Base-by-base conservation (phyloP, 2,329 filamentous ascomycete genomes). In the Neurospora crassa region DNA sequence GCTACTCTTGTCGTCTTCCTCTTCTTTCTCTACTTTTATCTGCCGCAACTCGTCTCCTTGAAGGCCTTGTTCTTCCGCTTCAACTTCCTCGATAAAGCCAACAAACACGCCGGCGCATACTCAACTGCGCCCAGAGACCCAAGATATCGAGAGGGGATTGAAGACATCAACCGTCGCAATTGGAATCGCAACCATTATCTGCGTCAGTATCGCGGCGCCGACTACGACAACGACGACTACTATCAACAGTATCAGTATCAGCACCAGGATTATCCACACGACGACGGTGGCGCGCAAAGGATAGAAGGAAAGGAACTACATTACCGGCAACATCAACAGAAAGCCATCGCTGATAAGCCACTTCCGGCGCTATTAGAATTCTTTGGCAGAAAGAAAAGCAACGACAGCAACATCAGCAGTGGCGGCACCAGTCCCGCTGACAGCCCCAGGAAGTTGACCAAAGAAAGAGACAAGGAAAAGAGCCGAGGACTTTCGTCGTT, bases 1-100 rank as follows among this genome's bases (percentile, higher is more conserved):
- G 85, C 85, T 72, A 82, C 83, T 40, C 77, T 88, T 73, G 79
- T 82, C 71, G 76, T 89, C 40, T 77, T 82, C 68, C 81, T 88
- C 75, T 81, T 84, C 77, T 87, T 88, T 76, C 74, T 86, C 73
- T 83, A 83, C 71, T 76, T 87, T 69, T 88, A 86, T 76, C 77
- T 86, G 24, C 78, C 83, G 7, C 76, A 78, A 3, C 70, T 76
- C 45, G 74, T 76, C 10, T 73, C 73, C 1, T 43, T 76, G 47
- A 70, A 70, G 24, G 74, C 73, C 20, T 74, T 73, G 40, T 70
- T 77, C 20, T 75, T 76, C 67, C 63, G 73, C 18, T 74, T 75
- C 70, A 73, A 74, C 53, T 45, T 68, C 40, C 41, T 18, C 40
- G 59, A 53, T 14, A 42, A 24, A 53, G 24, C 37, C 59, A 20